A percentile compares a stretch with the other conserved stretches of the same genome.
phyloP scores from a whole-genome alignment of 1,284 basidiomycete genomes.

The Rhizoctonia solani region DNA sequence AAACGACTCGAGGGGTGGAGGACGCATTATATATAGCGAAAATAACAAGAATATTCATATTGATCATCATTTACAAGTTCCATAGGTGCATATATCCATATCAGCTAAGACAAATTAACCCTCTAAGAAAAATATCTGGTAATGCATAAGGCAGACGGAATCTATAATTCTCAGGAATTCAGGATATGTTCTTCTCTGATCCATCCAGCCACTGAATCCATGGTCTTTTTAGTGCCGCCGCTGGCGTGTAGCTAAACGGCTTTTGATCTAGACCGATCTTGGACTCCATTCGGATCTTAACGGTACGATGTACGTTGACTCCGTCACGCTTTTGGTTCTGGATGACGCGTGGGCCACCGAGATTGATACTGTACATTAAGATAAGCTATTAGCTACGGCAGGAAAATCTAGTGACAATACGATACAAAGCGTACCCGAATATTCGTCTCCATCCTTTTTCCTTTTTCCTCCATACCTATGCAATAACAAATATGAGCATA shows the following conservation, averaged over 20 bases:
- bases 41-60: no score
- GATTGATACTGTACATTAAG: constrained; percentile 3
- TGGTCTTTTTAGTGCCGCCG: background rate
- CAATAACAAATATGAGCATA: background rate
- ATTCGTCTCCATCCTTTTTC: constrained; percentile 13
- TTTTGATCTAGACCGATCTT: constrained; percentile 4
- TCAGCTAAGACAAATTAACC: no score
- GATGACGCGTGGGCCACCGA: constrained; percentile 23
- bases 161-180: no score
- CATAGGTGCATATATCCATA: no score
- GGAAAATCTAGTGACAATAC: background rate
- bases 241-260: constrained; percentile 5
- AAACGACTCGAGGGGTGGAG: no score
- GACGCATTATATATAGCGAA: no score
- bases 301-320: constrained; percentile 26
- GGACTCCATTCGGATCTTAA: constrained; percentile 6
- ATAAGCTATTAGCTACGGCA: background rate
- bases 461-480: constrained; percentile 28
- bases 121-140: no score
- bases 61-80: no score
- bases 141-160: no score
- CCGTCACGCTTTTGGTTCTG: constrained; percentile 28
- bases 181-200: background rate
- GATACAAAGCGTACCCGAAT: constrained; percentile 7
- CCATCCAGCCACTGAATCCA: constrained; percentile 24